Conservation (phyloP, 495 filamentous ascomycete genomes). For the Podospora tetraspora region DNA sequence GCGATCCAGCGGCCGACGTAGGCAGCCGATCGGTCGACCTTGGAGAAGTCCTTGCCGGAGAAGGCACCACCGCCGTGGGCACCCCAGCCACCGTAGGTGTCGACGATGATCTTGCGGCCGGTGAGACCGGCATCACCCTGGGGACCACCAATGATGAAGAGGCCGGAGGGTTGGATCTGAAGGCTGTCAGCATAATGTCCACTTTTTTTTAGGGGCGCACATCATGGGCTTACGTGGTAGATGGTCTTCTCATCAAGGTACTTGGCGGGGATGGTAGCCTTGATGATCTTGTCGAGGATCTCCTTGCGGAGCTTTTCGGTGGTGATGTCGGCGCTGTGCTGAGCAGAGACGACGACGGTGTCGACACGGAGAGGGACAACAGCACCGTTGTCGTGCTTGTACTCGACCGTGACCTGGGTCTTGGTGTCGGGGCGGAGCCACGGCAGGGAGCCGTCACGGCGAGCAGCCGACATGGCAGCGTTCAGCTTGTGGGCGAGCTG, state of each 20-base stretch:
- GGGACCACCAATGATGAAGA: constrained; percentile 98
- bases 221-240: constrained; percentile 67
- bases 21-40: constrained; percentile 96
- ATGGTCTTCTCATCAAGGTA: constrained; percentile 87
- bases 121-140: constrained; percentile 99
- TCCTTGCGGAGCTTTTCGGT: constrained; percentile 91
- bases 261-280: constrained; percentile 84
- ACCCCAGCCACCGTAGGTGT: constrained; percentile 99
- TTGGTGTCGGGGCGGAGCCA: constrained; percentile 99
- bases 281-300: constrained; percentile 96
- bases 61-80: constrained; percentile 99
- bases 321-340: constrained; percentile 83
- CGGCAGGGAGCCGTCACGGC: constrained; percentile 77
- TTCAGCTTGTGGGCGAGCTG: constrained; percentile 95
- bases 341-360: constrained; percentile 93
- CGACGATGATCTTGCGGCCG: constrained; percentile 99
- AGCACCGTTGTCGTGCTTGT: constrained; percentile 90
- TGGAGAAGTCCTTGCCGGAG: constrained; percentile 99
- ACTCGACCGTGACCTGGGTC: constrained; percentile 99
- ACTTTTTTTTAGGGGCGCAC: neutral
- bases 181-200: constrained; percentile 22
- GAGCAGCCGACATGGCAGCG: constrained; percentile 80
- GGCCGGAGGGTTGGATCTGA: constrained; percentile 92
- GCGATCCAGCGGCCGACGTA: constrained; percentile 98
- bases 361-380: constrained; percentile 90